phyloP scores from a whole-genome alignment of 78 protist genomes.

The Dictyostelium discoideum region dicty_2.7 NC_007088.5:1012501-1013000 shows the following conservation, averaged over 20 bases:
- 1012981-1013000: neutral
- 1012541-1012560: neutral
- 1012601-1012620: neutral
- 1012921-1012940: slow-evolving; percentile 16
- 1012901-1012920: neutral
- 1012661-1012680: neutral
- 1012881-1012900: neutral
- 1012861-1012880: neutral
- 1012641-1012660: neutral
- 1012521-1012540: neutral
- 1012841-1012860: neutral
- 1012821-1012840: neutral
- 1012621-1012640: neutral
- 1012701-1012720: slow-evolving; percentile 4
- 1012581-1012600: neutral
- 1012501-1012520: neutral
- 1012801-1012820: neutral
- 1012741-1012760: neutral
- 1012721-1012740: neutral
- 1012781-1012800: neutral
- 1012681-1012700: neutral
- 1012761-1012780: neutral
- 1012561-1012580: neutral
- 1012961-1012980: neutral
- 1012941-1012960: neutral